Evolutionary conservation across 2,329 filamentous ascomycete species (phyloP).

Genomic region (Exophiala bonariae): DNA sequence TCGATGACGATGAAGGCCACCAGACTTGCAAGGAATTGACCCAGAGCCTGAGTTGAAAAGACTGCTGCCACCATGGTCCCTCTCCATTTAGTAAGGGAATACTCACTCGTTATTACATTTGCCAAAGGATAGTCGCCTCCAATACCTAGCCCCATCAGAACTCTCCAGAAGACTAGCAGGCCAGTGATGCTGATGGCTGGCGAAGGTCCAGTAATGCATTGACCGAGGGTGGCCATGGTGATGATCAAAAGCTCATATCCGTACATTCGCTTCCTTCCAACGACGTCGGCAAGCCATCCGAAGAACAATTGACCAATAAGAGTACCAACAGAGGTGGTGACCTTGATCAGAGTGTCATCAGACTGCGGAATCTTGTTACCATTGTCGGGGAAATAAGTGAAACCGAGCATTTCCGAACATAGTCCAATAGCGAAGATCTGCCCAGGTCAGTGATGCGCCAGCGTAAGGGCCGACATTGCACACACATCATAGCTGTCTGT

Average conservation of each 20-base stretch:
- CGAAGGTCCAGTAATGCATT: slow-evolving; percentile 65
- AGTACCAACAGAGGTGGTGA: slow-evolving; percentile 78
- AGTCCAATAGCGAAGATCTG: slow-evolving; percentile 76
- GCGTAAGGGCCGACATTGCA: slow-evolving; percentile 3
- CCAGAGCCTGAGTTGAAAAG: slow-evolving; percentile 83
- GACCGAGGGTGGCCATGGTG: slow-evolving; percentile 73
- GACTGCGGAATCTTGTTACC: slow-evolving; percentile 60
- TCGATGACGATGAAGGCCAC: slow-evolving; percentile 68
- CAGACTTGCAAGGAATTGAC: slow-evolving; percentile 74
- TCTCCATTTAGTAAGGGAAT: slow-evolving; percentile 80
- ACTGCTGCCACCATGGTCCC: slow-evolving; percentile 85
- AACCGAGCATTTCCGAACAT: slow-evolving; percentile 71
- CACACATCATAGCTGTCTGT: slow-evolving; percentile 70
- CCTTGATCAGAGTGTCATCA: slow-evolving; percentile 80
- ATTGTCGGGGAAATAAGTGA: slow-evolving; percentile 67
- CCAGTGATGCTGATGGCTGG: slow-evolving; percentile 56
- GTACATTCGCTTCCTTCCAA: slow-evolving; percentile 83
- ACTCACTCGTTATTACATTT: slow-evolving; percentile 79
- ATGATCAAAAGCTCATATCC: slow-evolving; percentile 77
- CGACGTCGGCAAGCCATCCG: slow-evolving; percentile 72
- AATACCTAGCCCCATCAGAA: slow-evolving; percentile 75
- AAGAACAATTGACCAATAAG: slow-evolving; percentile 81
- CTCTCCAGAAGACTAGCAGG: slow-evolving; percentile 73
- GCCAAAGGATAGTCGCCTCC: slow-evolving; percentile 82
- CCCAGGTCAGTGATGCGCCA: neutral